phyloP scores from a whole-genome alignment of 768 basidiomycete species.

The Tulasnella sp. region DNA sequence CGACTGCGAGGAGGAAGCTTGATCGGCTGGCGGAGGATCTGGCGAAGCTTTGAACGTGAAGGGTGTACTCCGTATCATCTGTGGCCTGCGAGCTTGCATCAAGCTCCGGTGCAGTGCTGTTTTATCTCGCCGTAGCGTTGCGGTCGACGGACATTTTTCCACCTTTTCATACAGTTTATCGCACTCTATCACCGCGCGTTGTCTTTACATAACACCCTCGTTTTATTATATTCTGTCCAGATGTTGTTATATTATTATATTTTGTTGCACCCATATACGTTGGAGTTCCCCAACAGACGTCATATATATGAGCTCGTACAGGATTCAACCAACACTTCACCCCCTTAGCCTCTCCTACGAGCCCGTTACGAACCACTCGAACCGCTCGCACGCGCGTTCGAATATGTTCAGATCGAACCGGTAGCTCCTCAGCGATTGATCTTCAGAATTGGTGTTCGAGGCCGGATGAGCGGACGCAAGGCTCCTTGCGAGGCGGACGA shows the following conservation, averaged over 20 bases:
- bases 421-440: not conserved
- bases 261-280: no score
- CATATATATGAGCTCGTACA: no score
- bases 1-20: constrained; percentile 52
- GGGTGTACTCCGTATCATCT: not conserved
- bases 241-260: not conserved
- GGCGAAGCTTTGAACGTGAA: constrained; percentile 26
- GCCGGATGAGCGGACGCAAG: not conserved
- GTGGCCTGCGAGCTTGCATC: not conserved
- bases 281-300: no score
- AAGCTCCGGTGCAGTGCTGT: not conserved
- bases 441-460: not conserved
- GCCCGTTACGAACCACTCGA: not conserved
- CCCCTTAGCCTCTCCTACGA: no score
- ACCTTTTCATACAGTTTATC: no score
- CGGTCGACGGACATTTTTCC: not conserved
- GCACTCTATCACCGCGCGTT: no score
- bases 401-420: not conserved
- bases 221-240: not conserved
- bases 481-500: not conserved
- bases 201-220: not conserved
- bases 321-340: no score
- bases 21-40: constrained; percentile 52
- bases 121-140: not conserved
- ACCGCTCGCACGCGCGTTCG: not conserved